Evolutionary conservation across 2,329 filamentous ascomycete genomes (phyloP).

Genomic region (Talaromyces sp.): DNA sequence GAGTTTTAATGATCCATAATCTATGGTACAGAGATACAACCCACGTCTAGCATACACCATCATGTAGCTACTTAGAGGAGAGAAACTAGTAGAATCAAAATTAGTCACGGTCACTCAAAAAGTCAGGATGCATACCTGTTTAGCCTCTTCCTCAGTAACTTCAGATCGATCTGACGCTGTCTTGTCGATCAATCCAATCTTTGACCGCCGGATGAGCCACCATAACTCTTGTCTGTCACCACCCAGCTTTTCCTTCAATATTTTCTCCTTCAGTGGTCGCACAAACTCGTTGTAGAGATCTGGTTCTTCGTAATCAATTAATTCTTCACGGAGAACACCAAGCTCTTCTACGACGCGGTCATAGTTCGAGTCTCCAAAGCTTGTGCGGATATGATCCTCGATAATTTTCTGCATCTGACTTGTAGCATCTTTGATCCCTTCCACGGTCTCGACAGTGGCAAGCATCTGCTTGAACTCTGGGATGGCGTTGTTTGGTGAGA

Average conservation of each 20-base stretch:
- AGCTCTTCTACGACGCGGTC: slow-evolving; percentile 71
- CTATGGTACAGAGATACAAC: neutral
- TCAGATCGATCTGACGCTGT: slow-evolving; percentile 61
- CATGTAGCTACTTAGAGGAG: slow-evolving; percentile 21
- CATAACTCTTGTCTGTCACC: slow-evolving; percentile 81
- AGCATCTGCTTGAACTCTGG: slow-evolving; percentile 87
- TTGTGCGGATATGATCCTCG: slow-evolving; percentile 64
- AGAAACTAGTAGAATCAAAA: slow-evolving; percentile 23
- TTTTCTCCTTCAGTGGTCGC: slow-evolving; percentile 65
- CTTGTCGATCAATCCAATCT: slow-evolving; percentile 70
- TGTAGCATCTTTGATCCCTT: slow-evolving; percentile 63
- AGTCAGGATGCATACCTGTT: slow-evolving; percentile 41
- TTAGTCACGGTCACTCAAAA: slow-evolving; percentile 12
- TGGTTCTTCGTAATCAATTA: slow-evolving; percentile 72
- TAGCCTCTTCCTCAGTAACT: slow-evolving; percentile 69
- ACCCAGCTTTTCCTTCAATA: slow-evolving; percentile 67
- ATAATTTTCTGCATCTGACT: slow-evolving; percentile 74
- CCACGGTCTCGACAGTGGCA: slow-evolving; percentile 56
- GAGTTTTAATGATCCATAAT: neutral
- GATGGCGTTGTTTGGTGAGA: slow-evolving; percentile 71
- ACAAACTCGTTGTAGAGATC: slow-evolving; percentile 73
- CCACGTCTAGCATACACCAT: neutral
- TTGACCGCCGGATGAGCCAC: slow-evolving; percentile 65
- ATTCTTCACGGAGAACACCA: slow-evolving; percentile 72
- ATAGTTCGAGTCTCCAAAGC: slow-evolving; percentile 73